Evolutionary conservation across 331 rosid species (phyloP), one percentile per base, ranked within the genome.

Genomic region (Rosa hybrid): DNA sequence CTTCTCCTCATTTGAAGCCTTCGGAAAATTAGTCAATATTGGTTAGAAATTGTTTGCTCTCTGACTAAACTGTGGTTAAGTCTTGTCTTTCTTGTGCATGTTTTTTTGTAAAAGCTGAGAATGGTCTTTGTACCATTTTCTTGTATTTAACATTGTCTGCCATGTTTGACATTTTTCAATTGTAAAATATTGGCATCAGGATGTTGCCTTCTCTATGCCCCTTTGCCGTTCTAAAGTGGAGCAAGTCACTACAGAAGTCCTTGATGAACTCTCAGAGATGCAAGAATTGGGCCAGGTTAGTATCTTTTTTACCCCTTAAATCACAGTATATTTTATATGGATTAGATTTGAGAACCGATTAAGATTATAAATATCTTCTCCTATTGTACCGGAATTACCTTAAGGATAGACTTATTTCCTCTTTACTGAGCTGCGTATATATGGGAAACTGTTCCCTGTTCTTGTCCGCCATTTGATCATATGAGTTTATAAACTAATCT

Each of bases 221-320:
- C 97, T 89, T 60, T 96, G 97, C 89, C 87, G 41, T 79, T 93
- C 99, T 8, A 92, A 92, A 89, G 90, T 87, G 68, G 95, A 93
- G 88, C 97, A 93, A 83, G 94, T 84, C 44, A 79, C 89, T n/a
- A 85, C 91, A 17, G 97, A 96, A 75, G 94, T 89, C 85, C 86
- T 96, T 81, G 94, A 89, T 81, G 98, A 96, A 82, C 96, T 96
- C 75, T 93, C 98, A 48, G 97, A 96, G 88, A 93, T 96, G 83
- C 92, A 89, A 71, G 92, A 93, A 82, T 82, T 96, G 77, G 94
- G 99, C 86, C 98, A 92, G 99, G 99, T 96, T 81, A 78, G 78
- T 84, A 70, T 79, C 77, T 57, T 8, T 78, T 34, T 51, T 54
- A 71, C 34, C 80, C 62, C 46, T 63, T 20, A 27, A 8, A 74